Conservation (phyloP, 352 stramenopile species). For the Phytophthora hibernalis region DNA sequence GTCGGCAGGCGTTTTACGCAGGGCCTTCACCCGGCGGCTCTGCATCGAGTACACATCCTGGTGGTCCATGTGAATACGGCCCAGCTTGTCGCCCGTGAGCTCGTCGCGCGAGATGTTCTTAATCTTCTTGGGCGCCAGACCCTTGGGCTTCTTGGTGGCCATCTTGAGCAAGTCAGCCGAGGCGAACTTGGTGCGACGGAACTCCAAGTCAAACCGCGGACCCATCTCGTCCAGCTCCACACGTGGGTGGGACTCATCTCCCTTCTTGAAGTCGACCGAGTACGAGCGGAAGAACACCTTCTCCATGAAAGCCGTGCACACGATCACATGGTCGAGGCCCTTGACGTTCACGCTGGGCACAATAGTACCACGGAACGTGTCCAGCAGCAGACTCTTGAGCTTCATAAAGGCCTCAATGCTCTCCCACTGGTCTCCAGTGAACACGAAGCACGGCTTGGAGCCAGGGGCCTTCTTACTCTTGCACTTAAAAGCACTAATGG, state of each 20-base stretch:
- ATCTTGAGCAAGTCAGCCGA: slow-evolving; percentile 96
- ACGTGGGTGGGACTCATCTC: slow-evolving; percentile 81
- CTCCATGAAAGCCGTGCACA: slow-evolving; percentile 94
- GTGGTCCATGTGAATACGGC: slow-evolving; percentile 97
- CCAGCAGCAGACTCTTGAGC: slow-evolving; percentile 95
- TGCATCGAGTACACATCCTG: slow-evolving; percentile 98
- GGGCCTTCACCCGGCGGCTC: slow-evolving; percentile 95
- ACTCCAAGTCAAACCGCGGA: slow-evolving; percentile 88
- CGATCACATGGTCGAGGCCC: slow-evolving; percentile 97
- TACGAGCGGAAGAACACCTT: slow-evolving; percentile 97
- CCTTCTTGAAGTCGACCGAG: slow-evolving; percentile 95
- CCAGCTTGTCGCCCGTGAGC: slow-evolving; percentile 98
- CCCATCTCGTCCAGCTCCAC: slow-evolving; percentile 93
- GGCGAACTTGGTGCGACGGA: slow-evolving; percentile 96
- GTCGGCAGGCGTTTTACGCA: slow-evolving; percentile 87
- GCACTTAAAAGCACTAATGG: slow-evolving; percentile 93
- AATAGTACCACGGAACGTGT: slow-evolving; percentile 98
- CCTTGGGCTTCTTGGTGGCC: slow-evolving; percentile 94
- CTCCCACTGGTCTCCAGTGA: slow-evolving; percentile 96
- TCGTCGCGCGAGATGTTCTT: slow-evolving; percentile 98
- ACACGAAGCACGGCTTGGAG: slow-evolving; percentile 96
- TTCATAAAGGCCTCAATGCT: slow-evolving; percentile 91
- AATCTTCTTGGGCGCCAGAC: slow-evolving; percentile 94
- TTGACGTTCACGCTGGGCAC: slow-evolving; percentile 96
- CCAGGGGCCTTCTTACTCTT: slow-evolving; percentile 93